These are phyloP conservation scores for Capronia epimyces DNA, from an alignment of 2,329 filamentous ascomycete species.

Conservation along the genomic window DNA sequence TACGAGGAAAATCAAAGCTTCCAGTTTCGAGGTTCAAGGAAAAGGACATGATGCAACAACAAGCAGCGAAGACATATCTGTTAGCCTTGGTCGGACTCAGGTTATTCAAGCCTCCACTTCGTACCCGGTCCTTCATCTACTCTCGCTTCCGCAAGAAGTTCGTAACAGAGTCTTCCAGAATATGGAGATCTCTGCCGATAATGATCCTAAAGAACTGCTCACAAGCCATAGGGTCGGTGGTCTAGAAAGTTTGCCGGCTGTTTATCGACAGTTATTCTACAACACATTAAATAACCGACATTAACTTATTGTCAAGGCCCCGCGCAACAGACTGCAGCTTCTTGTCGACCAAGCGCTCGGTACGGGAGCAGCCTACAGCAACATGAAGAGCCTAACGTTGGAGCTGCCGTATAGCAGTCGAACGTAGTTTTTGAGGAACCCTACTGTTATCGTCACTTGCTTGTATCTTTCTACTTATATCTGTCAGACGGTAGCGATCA, in stretches of 20 bases:
- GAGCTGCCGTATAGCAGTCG: conserved; percentile 16
- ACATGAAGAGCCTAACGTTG: conserved; percentile 15
- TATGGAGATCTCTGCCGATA: background rate
- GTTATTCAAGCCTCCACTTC: background rate
- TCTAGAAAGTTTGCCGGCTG: conserved; percentile 11
- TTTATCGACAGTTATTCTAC: conserved; percentile 16
- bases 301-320: conserved; percentile 6
- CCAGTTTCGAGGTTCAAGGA: too few relatives aligned
- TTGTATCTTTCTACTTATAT: too few relatives aligned
- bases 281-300: conserved; percentile 6
- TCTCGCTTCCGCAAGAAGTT: conserved; percentile 20
- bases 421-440: background rate
- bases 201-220: background rate
- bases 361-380: background rate
- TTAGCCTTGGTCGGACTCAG: too few relatives aligned
- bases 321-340: conserved; percentile 4
- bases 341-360: conserved; percentile 6
- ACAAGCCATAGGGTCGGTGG: conserved; percentile 4
- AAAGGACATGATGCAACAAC: too few relatives aligned
- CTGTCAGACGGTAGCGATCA: too few relatives aligned
- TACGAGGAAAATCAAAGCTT: too few relatives aligned
- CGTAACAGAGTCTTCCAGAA: conserved; percentile 11
- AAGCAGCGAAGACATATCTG: too few relatives aligned
- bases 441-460: too few relatives aligned
- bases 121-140: conserved; percentile 15